A percentile compares a stretch with the other conserved stretches of the same genome.
Conservation (phyloP, 2,329 filamentous ascomycete genomes). For the Plenodomus lindquistii region DNA sequence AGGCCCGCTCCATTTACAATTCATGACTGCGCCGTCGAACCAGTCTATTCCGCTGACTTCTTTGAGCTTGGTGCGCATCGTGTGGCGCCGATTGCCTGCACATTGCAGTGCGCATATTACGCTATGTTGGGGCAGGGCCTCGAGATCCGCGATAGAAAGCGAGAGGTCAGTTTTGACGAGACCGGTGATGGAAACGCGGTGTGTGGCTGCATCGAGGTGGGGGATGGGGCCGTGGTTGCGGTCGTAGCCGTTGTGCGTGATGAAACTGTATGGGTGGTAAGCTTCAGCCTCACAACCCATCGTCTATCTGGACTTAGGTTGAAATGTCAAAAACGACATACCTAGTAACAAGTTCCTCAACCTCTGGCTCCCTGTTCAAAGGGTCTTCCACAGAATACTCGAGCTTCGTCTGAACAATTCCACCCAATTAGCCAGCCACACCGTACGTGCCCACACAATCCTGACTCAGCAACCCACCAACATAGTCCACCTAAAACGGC, state of each 20-base stretch:
- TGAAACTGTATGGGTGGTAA: slow-evolving; percentile 45
- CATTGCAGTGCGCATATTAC: slow-evolving; percentile 64
- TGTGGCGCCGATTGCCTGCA: slow-evolving; percentile 63
- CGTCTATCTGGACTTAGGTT: not conserved
- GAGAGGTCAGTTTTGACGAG: slow-evolving; percentile 50
- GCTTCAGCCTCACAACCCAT: not conserved
- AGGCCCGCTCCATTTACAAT: slow-evolving; percentile 59
- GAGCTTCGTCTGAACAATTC: slow-evolving; percentile 34
- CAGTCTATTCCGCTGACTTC: slow-evolving; percentile 65
- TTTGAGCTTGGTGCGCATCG: slow-evolving; percentile 62
- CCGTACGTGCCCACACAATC: not conserved
- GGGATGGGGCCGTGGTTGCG: slow-evolving; percentile 61
- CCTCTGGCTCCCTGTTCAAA: slow-evolving; percentile 54
- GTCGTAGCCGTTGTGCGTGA: slow-evolving; percentile 57
- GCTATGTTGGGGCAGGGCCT: slow-evolving; percentile 56
- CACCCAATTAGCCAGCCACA: slow-evolving; percentile 1
- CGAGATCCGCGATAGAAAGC: slow-evolving; percentile 54
- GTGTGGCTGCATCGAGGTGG: slow-evolving; percentile 47
- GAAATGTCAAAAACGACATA: slow-evolving; percentile 13
- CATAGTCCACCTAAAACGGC: slow-evolving; percentile 22
- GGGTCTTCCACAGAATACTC: slow-evolving; percentile 52
- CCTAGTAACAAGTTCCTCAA: slow-evolving; percentile 51
- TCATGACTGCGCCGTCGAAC: slow-evolving; percentile 64
- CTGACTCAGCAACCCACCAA: slow-evolving; percentile 5
- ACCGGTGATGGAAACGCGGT: slow-evolving; percentile 55